A percentile compares a stretch with the other conserved stretches of the same genome.
These are phyloP conservation scores for Xanthoconium stramineum DNA, from an alignment of 768 basidiomycete genomes.

Conservation along the genomic window DNA sequence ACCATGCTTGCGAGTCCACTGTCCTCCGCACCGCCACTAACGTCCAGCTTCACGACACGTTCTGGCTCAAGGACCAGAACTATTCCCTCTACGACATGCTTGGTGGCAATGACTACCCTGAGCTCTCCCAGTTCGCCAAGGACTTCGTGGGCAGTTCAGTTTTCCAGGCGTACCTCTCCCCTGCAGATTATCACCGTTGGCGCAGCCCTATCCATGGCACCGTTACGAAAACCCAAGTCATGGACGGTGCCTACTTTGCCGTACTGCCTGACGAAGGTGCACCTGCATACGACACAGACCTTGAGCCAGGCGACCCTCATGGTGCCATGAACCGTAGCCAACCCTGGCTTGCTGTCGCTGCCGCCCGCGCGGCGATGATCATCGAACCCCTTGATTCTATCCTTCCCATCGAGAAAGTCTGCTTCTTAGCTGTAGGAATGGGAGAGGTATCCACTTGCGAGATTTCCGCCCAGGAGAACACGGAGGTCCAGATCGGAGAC, in stretches of 20 bases:
- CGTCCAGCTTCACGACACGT: conserved; percentile 41
- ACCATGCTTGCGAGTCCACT: conserved; percentile 52
- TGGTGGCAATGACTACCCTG: conserved; percentile 4
- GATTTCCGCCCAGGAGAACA: neutral
- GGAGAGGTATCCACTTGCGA: conserved; percentile 39
- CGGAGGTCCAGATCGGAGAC: neutral
- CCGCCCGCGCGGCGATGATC: neutral
- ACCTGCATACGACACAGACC: neutral
- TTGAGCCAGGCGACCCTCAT: neutral
- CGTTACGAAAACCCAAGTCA: neutral
- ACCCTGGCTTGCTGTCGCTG: neutral
- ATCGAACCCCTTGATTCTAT: neutral
- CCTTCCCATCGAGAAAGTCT: conserved; percentile 32
- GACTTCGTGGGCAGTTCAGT: conserved; percentile 46
- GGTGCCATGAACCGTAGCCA: neutral
- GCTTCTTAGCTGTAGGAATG: conserved; percentile 59
- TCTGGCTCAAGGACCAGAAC: conserved; percentile 58
- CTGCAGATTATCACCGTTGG: conserved; percentile 59
- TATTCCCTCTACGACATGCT: conserved; percentile 62
- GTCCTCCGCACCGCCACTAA: conserved; percentile 35
- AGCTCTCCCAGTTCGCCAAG: neutral
- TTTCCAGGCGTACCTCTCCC: conserved; percentile 55
- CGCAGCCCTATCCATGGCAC: conserved; percentile 43
- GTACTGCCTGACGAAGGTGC: neutral
- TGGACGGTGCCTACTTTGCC: neutral